Conservation (phyloP, 495 filamentous ascomycete genomes). For the Penicillium macrosclerotiorum region DNA sequence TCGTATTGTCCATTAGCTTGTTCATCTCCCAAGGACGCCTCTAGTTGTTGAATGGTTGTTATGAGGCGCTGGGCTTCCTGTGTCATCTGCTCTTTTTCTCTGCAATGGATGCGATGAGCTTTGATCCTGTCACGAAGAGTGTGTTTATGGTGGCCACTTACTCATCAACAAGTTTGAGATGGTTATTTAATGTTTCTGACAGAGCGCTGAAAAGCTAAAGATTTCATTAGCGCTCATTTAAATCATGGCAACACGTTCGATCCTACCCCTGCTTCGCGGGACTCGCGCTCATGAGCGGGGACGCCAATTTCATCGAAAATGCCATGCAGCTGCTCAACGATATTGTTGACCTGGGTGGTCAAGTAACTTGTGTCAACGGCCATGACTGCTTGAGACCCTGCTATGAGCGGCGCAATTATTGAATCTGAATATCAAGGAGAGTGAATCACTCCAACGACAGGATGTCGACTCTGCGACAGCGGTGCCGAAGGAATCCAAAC, state of each 20-base stretch:
- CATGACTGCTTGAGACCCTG: slow-evolving; percentile 49
- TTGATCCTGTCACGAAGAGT: neutral
- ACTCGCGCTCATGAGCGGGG: slow-evolving; percentile 81
- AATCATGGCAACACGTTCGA: neutral
- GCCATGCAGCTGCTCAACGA: slow-evolving; percentile 84
- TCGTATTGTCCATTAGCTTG: slow-evolving; percentile 60
- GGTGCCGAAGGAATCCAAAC: slow-evolving; percentile 20
- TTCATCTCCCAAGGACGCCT: slow-evolving; percentile 77
- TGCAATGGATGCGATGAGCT: slow-evolving; percentile 24
- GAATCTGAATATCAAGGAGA: slow-evolving; percentile 14
- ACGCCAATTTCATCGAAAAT: slow-evolving; percentile 97
- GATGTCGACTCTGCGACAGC: slow-evolving; percentile 18
- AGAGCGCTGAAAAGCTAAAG: slow-evolving; percentile 78
- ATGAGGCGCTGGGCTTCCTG: slow-evolving; percentile 87
- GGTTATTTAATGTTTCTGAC: slow-evolving; percentile 82
- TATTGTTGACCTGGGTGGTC: slow-evolving; percentile 89
- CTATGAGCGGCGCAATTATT: slow-evolving; percentile 1
- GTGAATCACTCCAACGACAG: slow-evolving; percentile 16
- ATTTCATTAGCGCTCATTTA: slow-evolving; percentile 3
- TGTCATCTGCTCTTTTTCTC: slow-evolving; percentile 83
- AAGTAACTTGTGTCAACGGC: slow-evolving; percentile 86
- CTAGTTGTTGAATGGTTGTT: slow-evolving; percentile 86
- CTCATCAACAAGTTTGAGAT: slow-evolving; percentile 73
- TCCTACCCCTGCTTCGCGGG: slow-evolving; percentile 78
- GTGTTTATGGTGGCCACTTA: slow-evolving; percentile 33